Evolutionary conservation across 106 monocot species (phyloP), one percentile per base, ranked within the genome.

Genomic region (Acorus calamus): DNA sequence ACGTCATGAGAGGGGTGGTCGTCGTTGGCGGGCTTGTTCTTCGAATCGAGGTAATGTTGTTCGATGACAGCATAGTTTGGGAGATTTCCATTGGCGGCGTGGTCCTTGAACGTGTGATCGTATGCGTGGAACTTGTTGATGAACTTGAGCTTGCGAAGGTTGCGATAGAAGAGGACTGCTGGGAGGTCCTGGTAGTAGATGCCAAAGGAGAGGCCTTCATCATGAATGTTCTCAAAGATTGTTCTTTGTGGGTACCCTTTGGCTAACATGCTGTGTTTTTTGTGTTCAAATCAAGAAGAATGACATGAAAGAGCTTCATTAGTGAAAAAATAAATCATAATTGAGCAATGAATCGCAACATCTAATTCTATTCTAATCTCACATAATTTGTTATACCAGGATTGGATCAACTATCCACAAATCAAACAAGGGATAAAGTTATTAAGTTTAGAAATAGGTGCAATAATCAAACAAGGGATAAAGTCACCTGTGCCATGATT

Each of bases 1-100:
- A 83, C 71, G 14, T 83, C 83, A 51, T 83, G 83, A 3, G 83
- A 76, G 0, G 83, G 83, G 72, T 83, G 83, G 47, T 83, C 83
- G 44, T 83, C 83, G 50, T 83, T 83, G 13, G 71, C 79, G 2
- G 79, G 79, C 8, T 58, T 10, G 2, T 44, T 14, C 6, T 64
- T 63, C 11, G 71, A 56, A 53, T 83, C 83, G 49, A 71, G 59
- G 59, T 72, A 83, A 41, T 72, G 71, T 53, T 75, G 83, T 61
- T 83, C 83, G 44, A 83, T 72, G 4, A 83, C 83, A 7, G 56
- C 76, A 44, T 76, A 76, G 64, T 72, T 83, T 6, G 79, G 75
- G 1, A 79, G 71, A 41, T 48, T 68, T 4, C 83, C 83, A 41
- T 72, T 50, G 46, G 52, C 72, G 28, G 75, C 75, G 55, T 83